These are phyloP conservation scores for Pyricularia sp. DNA, from an alignment of 2,329 filamentous ascomycete genomes.

Conservation along the genomic window DNA sequence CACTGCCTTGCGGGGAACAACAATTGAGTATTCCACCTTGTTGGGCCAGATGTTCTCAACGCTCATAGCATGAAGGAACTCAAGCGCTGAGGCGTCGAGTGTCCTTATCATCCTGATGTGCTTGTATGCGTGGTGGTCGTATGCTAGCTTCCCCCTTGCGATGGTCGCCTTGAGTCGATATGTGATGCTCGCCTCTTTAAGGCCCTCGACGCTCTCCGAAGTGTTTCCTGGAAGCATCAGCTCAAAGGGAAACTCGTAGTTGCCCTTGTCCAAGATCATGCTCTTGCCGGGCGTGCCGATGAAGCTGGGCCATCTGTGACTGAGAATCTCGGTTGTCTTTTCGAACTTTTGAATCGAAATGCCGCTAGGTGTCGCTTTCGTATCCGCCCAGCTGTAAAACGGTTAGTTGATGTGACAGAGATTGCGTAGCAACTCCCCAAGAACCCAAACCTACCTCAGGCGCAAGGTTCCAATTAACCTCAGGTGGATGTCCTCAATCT, in stretches of 20 bases:
- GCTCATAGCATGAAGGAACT: slow-evolving; percentile 78
- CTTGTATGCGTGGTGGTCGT: slow-evolving; percentile 72
- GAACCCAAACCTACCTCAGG: slow-evolving; percentile 43
- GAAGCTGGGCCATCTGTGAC: slow-evolving; percentile 58
- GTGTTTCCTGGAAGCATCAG: slow-evolving; percentile 56
- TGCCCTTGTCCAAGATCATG: slow-evolving; percentile 52
- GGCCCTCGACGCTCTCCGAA: slow-evolving; percentile 81
- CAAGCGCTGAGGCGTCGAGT: slow-evolving; percentile 60
- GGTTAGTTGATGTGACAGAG: not conserved
- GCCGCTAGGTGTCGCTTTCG: slow-evolving; percentile 40
- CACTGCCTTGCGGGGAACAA: slow-evolving; percentile 85
- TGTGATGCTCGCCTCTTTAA: slow-evolving; percentile 73
- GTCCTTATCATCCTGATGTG: slow-evolving; percentile 67
- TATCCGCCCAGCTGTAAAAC: slow-evolving; percentile 36
- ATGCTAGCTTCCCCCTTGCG: slow-evolving; percentile 72
- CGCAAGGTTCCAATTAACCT: slow-evolving; percentile 58
- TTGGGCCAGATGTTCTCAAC: slow-evolving; percentile 97
- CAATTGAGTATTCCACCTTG: slow-evolving; percentile 92
- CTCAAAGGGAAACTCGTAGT: slow-evolving; percentile 77
- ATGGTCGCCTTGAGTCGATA: slow-evolving; percentile 89
- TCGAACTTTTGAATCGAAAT: slow-evolving; percentile 47
- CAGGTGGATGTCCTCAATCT: slow-evolving; percentile 60
- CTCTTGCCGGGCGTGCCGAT: slow-evolving; percentile 43
- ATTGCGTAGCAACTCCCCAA: not conserved
- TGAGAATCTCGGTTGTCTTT: slow-evolving; percentile 46